phyloP scores from a whole-genome alignment of 2,329 filamentous ascomycete species.

The Arthroderma uncinatum region DNA sequence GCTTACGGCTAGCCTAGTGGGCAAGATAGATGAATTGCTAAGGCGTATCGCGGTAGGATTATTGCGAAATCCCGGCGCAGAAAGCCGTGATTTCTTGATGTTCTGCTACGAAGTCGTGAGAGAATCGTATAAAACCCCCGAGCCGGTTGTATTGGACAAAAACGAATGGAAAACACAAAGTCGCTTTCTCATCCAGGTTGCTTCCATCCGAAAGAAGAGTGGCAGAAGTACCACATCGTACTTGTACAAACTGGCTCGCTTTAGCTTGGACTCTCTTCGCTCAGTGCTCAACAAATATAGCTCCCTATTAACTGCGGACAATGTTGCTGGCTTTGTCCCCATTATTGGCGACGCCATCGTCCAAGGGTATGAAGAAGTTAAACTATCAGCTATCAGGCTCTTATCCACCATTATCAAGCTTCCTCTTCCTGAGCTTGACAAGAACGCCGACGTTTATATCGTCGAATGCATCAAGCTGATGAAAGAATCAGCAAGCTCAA shows the following conservation, averaged over 20 bases:
- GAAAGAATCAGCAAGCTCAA: constrained; percentile 63
- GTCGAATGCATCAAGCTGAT: constrained; percentile 76
- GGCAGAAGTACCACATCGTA: constrained; percentile 65
- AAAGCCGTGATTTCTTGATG: constrained; percentile 70
- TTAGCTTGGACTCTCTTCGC: constrained; percentile 76
- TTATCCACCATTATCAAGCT: constrained; percentile 76
- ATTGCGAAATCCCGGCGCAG: constrained; percentile 65
- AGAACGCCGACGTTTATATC: constrained; percentile 64
- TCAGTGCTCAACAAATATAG: constrained; percentile 79
- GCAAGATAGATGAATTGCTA: constrained; percentile 83
- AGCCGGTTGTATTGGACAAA: constrained; percentile 22
- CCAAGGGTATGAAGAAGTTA: constrained; percentile 80
- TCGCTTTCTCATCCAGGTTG: constrained; percentile 67
- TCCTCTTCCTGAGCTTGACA: constrained; percentile 58
- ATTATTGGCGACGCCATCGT: constrained; percentile 80
- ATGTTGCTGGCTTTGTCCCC: constrained; percentile 75
- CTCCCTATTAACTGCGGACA: constrained; percentile 63
- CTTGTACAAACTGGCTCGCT: constrained; percentile 76
- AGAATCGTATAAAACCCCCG: constrained; percentile 55
- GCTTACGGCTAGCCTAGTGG: constrained; percentile 68
- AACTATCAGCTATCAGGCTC: constrained; percentile 76
- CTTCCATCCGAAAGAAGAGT: constrained; percentile 62
- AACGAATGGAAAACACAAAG: constrained; percentile 40
- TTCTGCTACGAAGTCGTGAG: constrained; percentile 95
- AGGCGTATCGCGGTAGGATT: constrained; percentile 73